Conservation (phyloP, 225 moss, liverwort and hornwort species). For the Physcomitrellopsis africana region DNA sequence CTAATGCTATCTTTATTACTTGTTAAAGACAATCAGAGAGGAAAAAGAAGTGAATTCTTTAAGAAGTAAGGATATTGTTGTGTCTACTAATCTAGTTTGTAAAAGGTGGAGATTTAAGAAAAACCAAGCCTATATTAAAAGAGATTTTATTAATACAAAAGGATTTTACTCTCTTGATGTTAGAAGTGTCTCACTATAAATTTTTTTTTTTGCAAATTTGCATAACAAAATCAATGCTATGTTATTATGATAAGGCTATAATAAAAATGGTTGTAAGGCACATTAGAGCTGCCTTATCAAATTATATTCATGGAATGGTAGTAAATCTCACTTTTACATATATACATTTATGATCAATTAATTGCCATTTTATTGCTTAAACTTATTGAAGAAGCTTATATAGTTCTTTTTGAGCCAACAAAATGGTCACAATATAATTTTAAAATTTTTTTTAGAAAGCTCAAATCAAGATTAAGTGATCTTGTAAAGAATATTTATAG, state of each 20-base stretch:
- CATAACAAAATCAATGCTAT: slow-evolving; percentile 85
- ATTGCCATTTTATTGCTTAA: slow-evolving; percentile 95
- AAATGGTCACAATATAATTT: slow-evolving; percentile 78
- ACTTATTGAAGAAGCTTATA: slow-evolving; percentile 91
- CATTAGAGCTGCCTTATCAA: slow-evolving; percentile 86
- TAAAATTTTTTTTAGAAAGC: slow-evolving; percentile 78
- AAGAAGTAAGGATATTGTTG: slow-evolving; percentile 49
- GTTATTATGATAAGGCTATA: slow-evolving; percentile 92
- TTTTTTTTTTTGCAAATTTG: slow-evolving; percentile 81
- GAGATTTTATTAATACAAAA: slow-evolving; percentile 90
- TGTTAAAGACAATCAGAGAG: slow-evolving; percentile 48
- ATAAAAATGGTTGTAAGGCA: slow-evolving; percentile 93
- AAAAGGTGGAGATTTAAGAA: slow-evolving; percentile 91
- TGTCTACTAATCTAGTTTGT: slow-evolving; percentile 82
- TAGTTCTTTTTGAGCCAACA: slow-evolving; percentile 77
- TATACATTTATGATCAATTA: slow-evolving; percentile 79
- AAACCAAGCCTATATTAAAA: slow-evolving; percentile 88
- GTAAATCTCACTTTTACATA: slow-evolving; percentile 82
- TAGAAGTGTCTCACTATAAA: slow-evolving; percentile 76
- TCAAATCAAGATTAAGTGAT: slow-evolving; percentile 62
- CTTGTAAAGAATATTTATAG: slow-evolving; percentile 34
- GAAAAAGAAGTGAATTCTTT: slow-evolving; percentile 39
- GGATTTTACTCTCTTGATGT: slow-evolving; percentile 91
- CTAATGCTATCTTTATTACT: slow-evolving; percentile 33
- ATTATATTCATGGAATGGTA: slow-evolving; percentile 79